Conservation (phyloP, 129 eudicot species). For the Flaveria trinervia region DNA sequence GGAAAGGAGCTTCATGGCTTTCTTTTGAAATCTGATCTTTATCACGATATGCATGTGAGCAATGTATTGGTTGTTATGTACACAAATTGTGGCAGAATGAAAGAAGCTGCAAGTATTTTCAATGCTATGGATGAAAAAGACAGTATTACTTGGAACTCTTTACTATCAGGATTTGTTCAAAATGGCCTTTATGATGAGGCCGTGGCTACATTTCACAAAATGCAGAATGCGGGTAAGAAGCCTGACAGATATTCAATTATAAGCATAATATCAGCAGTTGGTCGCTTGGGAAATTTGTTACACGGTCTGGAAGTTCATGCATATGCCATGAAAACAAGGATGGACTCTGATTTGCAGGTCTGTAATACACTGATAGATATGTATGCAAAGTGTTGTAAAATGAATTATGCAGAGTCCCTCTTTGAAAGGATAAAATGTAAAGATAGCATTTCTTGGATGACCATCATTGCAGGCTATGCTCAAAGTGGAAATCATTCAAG, state of each 20-base stretch:
- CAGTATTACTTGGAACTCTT: slow-evolving; percentile 67
- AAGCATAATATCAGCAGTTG: slow-evolving; percentile 55
- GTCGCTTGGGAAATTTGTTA: slow-evolving; percentile 48
- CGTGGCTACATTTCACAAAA: slow-evolving; percentile 47
- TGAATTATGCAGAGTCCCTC: slow-evolving; percentile 51
- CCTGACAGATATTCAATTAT: slow-evolving; percentile 67
- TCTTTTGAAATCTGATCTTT: slow-evolving; percentile 47
- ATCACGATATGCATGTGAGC: slow-evolving; percentile 51
- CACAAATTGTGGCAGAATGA: slow-evolving; percentile 50
- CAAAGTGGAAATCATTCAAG: slow-evolving; percentile 45
- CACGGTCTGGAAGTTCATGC: slow-evolving; percentile 74
- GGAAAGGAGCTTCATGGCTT: slow-evolving; percentile 68
- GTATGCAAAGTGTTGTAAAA: slow-evolving; percentile 67
- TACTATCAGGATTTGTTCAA: slow-evolving; percentile 74
- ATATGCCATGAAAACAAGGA: slow-evolving; percentile 58
- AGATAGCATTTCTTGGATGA: slow-evolving; percentile 71
- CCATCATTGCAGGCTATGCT: slow-evolving; percentile 59
- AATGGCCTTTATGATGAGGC: slow-evolving; percentile 57
- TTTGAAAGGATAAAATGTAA: slow-evolving; percentile 44
- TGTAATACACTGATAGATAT: slow-evolving; percentile 76
- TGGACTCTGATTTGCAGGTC: slow-evolving; percentile 63
- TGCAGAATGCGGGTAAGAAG: slow-evolving; percentile 42
- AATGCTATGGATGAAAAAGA: slow-evolving; percentile 48
- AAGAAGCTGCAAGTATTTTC: slow-evolving; percentile 56
- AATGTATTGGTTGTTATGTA: slow-evolving; percentile 77